These are phyloP conservation scores for Phylloporus rhodoxanthus DNA, from an alignment of 768 basidiomycete genomes.

Conservation along the genomic window DNA sequence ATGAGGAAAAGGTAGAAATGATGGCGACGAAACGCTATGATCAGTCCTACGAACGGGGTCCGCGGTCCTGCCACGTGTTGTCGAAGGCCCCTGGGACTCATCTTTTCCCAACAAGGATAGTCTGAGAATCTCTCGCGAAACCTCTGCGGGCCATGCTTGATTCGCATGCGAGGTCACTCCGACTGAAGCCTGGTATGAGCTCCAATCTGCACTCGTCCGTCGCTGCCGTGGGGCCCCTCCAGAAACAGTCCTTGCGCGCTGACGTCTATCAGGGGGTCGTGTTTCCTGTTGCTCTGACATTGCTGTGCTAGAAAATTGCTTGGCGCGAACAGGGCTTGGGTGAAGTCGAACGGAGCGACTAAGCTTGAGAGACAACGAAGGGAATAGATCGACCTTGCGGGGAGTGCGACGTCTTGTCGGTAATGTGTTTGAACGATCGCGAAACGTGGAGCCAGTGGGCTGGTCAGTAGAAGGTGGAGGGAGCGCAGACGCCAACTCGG, in stretches of 20 bases:
- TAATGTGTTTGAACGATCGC: conserved; percentile 23
- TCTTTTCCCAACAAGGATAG: conserved; percentile 35
- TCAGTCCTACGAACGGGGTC: conserved; percentile 14
- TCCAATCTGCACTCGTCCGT: conserved; percentile 56
- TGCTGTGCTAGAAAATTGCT: conserved; percentile 16
- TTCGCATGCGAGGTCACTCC: conserved; percentile 26
- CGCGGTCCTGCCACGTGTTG: conserved; percentile 17
- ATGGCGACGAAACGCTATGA: conserved; percentile 16
- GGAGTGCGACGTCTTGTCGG: conserved; percentile 11
- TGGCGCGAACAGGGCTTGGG: conserved; percentile 25
- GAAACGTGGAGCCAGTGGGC: conserved; percentile 5
- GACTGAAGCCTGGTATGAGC: conserved; percentile 41
- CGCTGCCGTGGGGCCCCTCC: conserved; percentile 35
- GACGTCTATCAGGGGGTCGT: conserved; percentile 6
- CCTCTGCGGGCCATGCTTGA: conserved; percentile 52
- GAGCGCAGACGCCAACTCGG: conserved; percentile 23
- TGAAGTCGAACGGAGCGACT: conserved; percentile 24
- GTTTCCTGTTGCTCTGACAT: not conserved
- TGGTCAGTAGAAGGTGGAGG: conserved; percentile 13
- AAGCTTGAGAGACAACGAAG: conserved; percentile 23
- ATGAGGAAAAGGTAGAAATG: conserved; percentile 30
- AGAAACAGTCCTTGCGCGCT: conserved; percentile 29
- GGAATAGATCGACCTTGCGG: conserved; percentile 18
- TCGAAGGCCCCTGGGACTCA: conserved; percentile 21
- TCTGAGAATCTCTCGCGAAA: conserved; percentile 50